Base-by-base conservation (phyloP, 345 rosid species). In the Lagerstroemia speciosa region DNA sequence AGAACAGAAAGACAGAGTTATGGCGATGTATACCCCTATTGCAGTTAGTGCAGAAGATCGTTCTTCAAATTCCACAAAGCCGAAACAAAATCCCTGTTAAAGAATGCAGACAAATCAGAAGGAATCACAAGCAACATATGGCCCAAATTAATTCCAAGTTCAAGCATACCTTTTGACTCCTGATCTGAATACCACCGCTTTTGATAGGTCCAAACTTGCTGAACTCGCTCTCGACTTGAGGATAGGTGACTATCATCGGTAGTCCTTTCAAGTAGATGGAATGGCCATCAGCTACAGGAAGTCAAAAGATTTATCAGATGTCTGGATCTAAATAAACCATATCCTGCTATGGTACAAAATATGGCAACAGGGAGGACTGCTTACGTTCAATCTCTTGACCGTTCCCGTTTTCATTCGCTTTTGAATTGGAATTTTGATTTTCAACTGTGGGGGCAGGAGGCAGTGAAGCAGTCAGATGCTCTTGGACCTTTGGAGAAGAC, bases 41-140 rank as follows among this genome's bases (percentile, higher is more conserved):
- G 99, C 98, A 71, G 84, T 87, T 78, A 88, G 97, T 80, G 88
- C 88, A 70, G 98, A 85, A 78, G 77, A 83, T 57, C 82, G 85
- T 46, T 64, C 82, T 71, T 92, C 98, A 84, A 88, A 95, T 79
- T 95, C 99, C 78, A 95, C 96, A 33, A 95, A 95, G 55, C 99
- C 99, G 80, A 89, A 95, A 80, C 86, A 83, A 77, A 92, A 87
- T 62, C 97, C 99, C 98, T 95, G 81, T 64, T 32, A 52, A 29
- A 74, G 60, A n/a, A 57, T 34, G 37, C 4, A 41, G 61, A 34
- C 12, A 64, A 64, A 34, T 72, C 53, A 69, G 43, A 48, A 63
- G 60, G 61, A 50, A 43, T 1, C 37, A 46, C 72, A 19, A 66
- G 17, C 43, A 19, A 57, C 27, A 61, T 5, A 62, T 12, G 31